Base-by-base conservation (phyloP, 139 green algal species). In the Mesotaenium endlicherianum region DNA sequence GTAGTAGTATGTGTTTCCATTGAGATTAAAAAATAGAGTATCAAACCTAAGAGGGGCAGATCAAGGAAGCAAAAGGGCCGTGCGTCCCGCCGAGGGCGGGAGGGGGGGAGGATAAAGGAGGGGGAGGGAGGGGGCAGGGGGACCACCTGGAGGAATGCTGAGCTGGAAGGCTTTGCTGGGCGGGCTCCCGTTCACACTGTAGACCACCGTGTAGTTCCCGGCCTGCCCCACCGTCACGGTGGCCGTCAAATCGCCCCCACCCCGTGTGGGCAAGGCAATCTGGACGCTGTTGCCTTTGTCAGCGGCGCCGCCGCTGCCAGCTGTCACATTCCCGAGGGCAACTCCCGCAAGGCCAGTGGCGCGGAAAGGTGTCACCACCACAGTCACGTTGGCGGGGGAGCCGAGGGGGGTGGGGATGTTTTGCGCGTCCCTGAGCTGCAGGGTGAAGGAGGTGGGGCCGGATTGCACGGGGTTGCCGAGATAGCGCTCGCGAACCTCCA, bases 121-220 rank as follows among this genome's bases (percentile, higher is more conserved):
- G n/a, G n/a, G n/a, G n/a, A n/a, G n/a, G n/a, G n/a, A n/a, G n/a
- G n/a, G n/a, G n/a, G n/a, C n/a, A n/a, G n/a, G n/a, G 11, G 60
- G 43, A 6, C 43, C 60, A 72, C 60, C 60, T 72, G 60, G 60
- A 72, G 60, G 60, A 72, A 72, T 72, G 6, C 41, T 11, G 36
- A 72, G 11, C 8, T 6, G 5, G 11, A 72, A 72, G 60, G 60
- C 20, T 8, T 38, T 11, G 36, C 60, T 38, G 17, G 20, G 41
- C 36, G 17, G 20, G 43, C 43, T 38, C 8, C 60, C 11, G 36
- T 36, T 6, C 5, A 72, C 36, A 5, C 36, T 38, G 43, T 72
- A 72, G 17, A 38, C 11, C 60, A 72, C 60, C 20, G 60, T 72
- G 11, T 72, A 72, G 8, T 6, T 14, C 6, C 60, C 60, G 5